Percentiles rank a stretch among this genome's conserved stretches.
These are phyloP conservation scores for Phlebiopsis gigantea DNA, from an alignment of 768 basidiomycete species.

Conservation along the genomic window DNA sequence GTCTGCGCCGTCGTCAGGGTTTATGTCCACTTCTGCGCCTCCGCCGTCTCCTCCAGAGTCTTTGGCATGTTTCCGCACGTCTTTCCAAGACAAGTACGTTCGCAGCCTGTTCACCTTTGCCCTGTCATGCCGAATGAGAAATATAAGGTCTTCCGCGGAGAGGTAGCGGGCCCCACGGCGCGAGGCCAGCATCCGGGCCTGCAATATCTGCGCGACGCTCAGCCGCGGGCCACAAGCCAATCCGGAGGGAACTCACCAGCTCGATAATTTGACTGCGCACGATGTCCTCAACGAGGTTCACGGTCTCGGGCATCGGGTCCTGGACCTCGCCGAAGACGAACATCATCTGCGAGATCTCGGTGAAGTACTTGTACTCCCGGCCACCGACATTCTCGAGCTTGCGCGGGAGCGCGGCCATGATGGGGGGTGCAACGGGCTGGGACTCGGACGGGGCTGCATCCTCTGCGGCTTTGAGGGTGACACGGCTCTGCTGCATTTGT, in stretches of 20 bases:
- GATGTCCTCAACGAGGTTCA: constrained; percentile 93
- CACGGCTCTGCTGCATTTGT: background rate
- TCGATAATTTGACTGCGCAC: constrained; percentile 88
- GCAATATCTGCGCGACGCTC: constrained; percentile 57
- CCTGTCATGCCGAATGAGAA: constrained; percentile 90
- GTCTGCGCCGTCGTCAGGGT: constrained; percentile 75
- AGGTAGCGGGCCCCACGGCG: constrained; percentile 82
- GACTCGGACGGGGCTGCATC: background rate
- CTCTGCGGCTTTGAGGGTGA: background rate
- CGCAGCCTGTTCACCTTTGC: constrained; percentile 90
- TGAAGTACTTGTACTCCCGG: constrained; percentile 81
- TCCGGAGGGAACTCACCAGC: constrained; percentile 46
- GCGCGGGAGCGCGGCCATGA: constrained; percentile 6
- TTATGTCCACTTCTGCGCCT: constrained; percentile 72
- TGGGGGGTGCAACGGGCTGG: too few relatives aligned
- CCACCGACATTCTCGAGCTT: constrained; percentile 18
- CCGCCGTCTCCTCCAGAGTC: constrained; percentile 81
- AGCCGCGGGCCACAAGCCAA: background rate
- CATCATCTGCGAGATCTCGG: constrained; percentile 98
- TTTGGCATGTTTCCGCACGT: constrained; percentile 92
- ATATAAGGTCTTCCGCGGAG: constrained; percentile 92
- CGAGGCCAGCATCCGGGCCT: constrained; percentile 79
- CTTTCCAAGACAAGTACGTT: constrained; percentile 96
- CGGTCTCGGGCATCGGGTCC: constrained; percentile 81
- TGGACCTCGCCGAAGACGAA: constrained; percentile 96